Evolutionary conservation across 1,139 yeast genomes (phyloP).

Genomic region (Yamadazyma blattariae): DNA sequence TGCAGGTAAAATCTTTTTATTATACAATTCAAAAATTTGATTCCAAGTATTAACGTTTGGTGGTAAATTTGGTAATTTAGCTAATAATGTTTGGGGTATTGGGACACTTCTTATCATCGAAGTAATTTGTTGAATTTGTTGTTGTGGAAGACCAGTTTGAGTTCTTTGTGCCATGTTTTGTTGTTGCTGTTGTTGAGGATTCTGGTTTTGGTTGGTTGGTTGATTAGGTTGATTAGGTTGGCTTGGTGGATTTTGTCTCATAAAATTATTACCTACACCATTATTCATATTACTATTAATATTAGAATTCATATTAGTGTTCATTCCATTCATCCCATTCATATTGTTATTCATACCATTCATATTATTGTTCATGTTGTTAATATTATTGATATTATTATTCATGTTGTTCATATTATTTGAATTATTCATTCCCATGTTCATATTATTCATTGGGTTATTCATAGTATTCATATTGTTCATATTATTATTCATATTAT

Average conservation of each 20-base stretch:
- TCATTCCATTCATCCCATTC: no score
- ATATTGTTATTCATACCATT: not conserved
- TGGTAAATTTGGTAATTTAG: conserved; percentile 76
- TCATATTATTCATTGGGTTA: conserved; percentile 1
- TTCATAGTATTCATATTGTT: conserved; percentile 1
- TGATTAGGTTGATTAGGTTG: conserved; percentile 23
- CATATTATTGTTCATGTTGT: conserved; percentile 1
- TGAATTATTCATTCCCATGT: no score
- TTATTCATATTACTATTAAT: conserved; percentile 1
- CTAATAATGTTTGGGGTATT: conserved; percentile 72
- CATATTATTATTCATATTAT: conserved; percentile 1
- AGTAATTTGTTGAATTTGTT: conserved; percentile 36
- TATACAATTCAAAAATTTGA: conserved; percentile 70
- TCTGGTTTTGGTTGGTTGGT: not conserved
- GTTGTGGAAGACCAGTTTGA: conserved; percentile 10
- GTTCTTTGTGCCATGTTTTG: conserved; percentile 10
- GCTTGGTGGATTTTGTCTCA: conserved; percentile 41
- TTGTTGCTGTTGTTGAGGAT: conserved; percentile 34
- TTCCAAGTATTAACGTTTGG: conserved; percentile 83
- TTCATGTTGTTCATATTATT: not conserved
- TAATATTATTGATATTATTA: conserved; percentile 1
- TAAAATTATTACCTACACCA: no score
- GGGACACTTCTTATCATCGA: conserved; percentile 50
- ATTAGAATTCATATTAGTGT: conserved; percentile 3
- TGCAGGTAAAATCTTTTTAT: conserved; percentile 54